Percentiles rank a stretch among this genome's conserved stretches.
Conservation (phyloP, 495 filamentous ascomycete species). For the Hamigera avellanea region DNA sequence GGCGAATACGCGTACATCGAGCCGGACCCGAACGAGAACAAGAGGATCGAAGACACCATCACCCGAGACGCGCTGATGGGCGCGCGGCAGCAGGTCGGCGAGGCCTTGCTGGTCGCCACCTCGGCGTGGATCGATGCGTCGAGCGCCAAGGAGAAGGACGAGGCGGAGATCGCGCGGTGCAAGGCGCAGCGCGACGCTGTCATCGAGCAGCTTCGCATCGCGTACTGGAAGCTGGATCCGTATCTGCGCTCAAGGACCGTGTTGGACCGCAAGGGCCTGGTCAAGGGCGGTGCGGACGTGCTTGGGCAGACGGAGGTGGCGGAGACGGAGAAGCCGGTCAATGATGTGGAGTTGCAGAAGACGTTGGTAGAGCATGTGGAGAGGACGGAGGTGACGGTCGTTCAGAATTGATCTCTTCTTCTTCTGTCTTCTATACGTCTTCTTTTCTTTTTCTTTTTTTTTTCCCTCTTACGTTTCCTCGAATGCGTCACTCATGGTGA, state of each 20-base stretch:
- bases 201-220: constrained; percentile 47
- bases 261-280: constrained; percentile 61
- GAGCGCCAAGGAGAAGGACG: constrained; percentile 22
- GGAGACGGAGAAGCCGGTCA: no score
- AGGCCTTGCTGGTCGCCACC: constrained; percentile 56
- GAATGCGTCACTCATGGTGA: no score
- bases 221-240: constrained; percentile 76
- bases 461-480: no score
- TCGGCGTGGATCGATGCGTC: constrained; percentile 50
- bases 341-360: no score
- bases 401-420: no score
- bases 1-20: constrained; percentile 76
- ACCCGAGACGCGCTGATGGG: constrained; percentile 45
- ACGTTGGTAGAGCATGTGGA: no score
- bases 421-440: no score
- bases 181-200: constrained; percentile 47
- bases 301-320: no score
- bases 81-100: constrained; percentile 48
- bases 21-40: constrained; percentile 61
- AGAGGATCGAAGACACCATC: constrained; percentile 49
- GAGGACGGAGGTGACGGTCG: no score
- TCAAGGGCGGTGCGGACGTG: constrained; percentile 47
- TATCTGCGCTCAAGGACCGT: constrained; percentile 57
- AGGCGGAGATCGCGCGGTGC: constrained; percentile 24
- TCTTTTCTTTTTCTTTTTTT: no score